Evolutionary conservation across 1,284 basidiomycete species (phyloP), one percentile per base, ranked within the genome.

Genomic region (Schizophyllum amplum): DNA sequence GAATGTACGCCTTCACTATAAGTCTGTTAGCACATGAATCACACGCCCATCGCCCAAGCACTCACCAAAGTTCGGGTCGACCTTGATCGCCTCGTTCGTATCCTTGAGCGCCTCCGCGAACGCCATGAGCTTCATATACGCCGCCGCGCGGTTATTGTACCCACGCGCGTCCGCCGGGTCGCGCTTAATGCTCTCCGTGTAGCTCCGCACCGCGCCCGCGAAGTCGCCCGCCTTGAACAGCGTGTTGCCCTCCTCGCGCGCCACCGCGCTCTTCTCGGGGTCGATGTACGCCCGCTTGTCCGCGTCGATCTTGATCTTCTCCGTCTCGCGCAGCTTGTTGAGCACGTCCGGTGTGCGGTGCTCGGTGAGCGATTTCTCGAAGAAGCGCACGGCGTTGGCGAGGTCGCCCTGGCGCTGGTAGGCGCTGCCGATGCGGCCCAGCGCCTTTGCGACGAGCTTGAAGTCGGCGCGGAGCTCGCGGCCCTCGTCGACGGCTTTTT

Each of bases 21-120:
- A 59, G 52, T 53, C 11, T 24, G 7, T 42, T 17, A 42, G 7
- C 7, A 55, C 62, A 48, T 51, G 51, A 20, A 53, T 52, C 27
- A 51, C 15, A 54, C 17, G 50, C 24, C 24, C 17, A 13, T 9
- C 7, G 33, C 13, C 33, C 11, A 42, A 42, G 33, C 33, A 70
- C 82, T 62, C 64, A 88, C 86, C 80, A 66, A 96, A 96, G 52
- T 80, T 81, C 42, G 91, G 84, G 72, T 99, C 96, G 52, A 92
- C 83, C 72, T 87, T 87, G 77, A 99, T 96, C 21, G 97, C 95
- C 70, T 91, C 84, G 57, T 99, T 86, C 24, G 87, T 87, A 68
- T 99, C 97, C 74, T 98, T 98, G 67, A 99, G 81, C 1, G 96
- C 97, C 71, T 99, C 97, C 9, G 95, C 92, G 21, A 98, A 74